These are phyloP conservation scores for Penicillium chermesinum DNA, from an alignment of 495 filamentous ascomycete species.

Conservation along the genomic window DNA sequence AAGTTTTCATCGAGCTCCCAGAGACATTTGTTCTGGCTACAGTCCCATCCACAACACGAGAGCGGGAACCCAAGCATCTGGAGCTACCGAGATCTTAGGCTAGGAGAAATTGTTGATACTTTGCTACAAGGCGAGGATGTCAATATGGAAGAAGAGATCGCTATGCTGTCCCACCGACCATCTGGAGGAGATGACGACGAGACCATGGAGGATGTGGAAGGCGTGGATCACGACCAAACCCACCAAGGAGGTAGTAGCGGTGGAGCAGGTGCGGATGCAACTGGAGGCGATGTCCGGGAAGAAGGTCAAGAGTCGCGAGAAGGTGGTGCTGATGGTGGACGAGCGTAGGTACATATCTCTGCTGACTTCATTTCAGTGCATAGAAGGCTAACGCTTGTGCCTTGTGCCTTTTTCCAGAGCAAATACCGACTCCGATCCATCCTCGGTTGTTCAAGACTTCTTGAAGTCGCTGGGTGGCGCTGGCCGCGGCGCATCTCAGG, in stretches of 20 bases:
- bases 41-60: constrained; percentile 76
- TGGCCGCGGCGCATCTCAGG: constrained; percentile 40
- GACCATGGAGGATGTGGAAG: constrained; percentile 80
- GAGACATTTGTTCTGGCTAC: constrained; percentile 92
- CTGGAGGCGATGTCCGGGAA: constrained; percentile 82
- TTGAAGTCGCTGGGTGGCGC: constrained; percentile 70
- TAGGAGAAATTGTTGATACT: constrained; percentile 78
- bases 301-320: constrained; percentile 84
- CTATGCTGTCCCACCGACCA: constrained; percentile 48
- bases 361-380: constrained; percentile 6
- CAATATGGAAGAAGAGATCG: constrained; percentile 72
- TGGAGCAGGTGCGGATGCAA: constrained; percentile 78
- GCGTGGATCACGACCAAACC: constrained; percentile 49
- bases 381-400: constrained; percentile 4
- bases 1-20: constrained; percentile 93
- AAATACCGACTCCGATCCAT: constrained; percentile 49
- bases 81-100: constrained; percentile 71
- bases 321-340: constrained; percentile 89
- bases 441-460: constrained; percentile 73
- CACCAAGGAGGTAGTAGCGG: constrained; percentile 59
- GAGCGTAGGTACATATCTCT: constrained; percentile 89
- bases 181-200: constrained; percentile 62
- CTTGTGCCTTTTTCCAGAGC: constrained; percentile 26
- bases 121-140: constrained; percentile 88
- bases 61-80: constrained; percentile 70